Evolutionary conservation across 805 yeast species (phyloP).

Genomic region (Candida schatavii): DNA sequence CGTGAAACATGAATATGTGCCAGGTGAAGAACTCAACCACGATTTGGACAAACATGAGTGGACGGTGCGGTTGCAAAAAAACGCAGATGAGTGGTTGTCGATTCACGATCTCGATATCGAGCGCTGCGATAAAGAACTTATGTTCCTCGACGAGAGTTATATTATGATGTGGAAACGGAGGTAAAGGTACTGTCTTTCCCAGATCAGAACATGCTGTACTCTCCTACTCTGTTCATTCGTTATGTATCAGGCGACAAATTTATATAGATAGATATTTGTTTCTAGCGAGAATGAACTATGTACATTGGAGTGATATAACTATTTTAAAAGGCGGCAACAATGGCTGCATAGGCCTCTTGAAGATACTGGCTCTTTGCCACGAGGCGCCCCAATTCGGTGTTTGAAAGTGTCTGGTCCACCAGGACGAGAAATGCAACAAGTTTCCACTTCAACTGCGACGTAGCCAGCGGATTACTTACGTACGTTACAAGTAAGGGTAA

Average conservation of each 20-base stretch:
- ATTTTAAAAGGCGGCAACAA: neutral
- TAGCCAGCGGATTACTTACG: neutral
- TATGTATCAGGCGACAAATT: too few species aligned
- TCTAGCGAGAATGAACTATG: too few species aligned
- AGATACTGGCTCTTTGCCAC: conserved; percentile 3
- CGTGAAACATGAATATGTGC: conserved; percentile 13
- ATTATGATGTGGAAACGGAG: conserved; percentile 63
- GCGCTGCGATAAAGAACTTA: conserved; percentile 50
- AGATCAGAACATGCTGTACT: too few species aligned
- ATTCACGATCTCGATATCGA: conserved; percentile 51
- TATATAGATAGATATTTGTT: too few species aligned
- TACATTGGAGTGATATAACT: too few species aligned
- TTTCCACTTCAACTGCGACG: neutral
- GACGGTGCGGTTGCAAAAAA: conserved; percentile 37
- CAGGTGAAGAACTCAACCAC: conserved; percentile 14
- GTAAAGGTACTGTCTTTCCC: neutral
- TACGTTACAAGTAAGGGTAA: neutral
- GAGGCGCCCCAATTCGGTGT: conserved; percentile 1
- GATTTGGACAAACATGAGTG: conserved; percentile 37
- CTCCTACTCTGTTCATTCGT: too few species aligned
- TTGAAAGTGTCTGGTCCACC: conserved; percentile 2
- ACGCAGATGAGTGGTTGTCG: conserved; percentile 53
- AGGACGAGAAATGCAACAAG: conserved; percentile 3
- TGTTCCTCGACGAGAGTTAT: conserved; percentile 61
- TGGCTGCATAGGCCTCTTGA: neutral